A percentile compares a stretch with the other conserved stretches of the same genome.
These are phyloP conservation scores for Botryotinia calthae DNA, from an alignment of 2,329 filamentous ascomycete genomes.

Conservation along the genomic window DNA sequence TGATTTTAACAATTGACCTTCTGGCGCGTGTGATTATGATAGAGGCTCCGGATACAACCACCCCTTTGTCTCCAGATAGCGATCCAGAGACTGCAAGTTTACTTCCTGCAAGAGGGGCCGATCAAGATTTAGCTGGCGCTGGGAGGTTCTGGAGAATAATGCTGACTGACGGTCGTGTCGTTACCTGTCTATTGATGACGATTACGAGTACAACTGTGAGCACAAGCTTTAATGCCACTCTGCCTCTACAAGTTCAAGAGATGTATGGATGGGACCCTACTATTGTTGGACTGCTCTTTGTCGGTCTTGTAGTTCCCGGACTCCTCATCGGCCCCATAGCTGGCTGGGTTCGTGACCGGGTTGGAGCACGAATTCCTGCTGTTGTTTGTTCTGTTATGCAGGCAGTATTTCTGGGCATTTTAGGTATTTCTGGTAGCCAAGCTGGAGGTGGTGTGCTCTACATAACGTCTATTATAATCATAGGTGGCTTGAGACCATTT, in stretches of 20 bases:
- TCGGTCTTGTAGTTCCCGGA: background rate
- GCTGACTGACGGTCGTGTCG: background rate
- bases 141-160: constrained; percentile 3
- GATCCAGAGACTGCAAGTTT: background rate
- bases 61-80: background rate
- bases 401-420: background rate
- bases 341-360: background rate
- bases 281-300: background rate
- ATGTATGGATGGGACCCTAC: background rate
- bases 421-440: background rate
- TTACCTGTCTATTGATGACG: background rate
- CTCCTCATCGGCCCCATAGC: background rate
- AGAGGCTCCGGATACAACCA: background rate
- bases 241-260: background rate
- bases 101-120: background rate
- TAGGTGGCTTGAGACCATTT: constrained; percentile 1
- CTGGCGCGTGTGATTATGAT: constrained; percentile 6
- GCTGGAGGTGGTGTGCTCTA: background rate
- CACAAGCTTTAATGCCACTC: background rate
- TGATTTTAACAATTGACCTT: background rate
- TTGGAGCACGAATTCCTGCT: background rate
- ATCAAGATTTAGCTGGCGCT: background rate
- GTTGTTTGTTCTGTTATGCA: background rate
- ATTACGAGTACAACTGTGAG: background rate
- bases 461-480: background rate